Conservation (phyloP, 805 yeast genomes). For the Kodamaea jinghongensis region DNA sequence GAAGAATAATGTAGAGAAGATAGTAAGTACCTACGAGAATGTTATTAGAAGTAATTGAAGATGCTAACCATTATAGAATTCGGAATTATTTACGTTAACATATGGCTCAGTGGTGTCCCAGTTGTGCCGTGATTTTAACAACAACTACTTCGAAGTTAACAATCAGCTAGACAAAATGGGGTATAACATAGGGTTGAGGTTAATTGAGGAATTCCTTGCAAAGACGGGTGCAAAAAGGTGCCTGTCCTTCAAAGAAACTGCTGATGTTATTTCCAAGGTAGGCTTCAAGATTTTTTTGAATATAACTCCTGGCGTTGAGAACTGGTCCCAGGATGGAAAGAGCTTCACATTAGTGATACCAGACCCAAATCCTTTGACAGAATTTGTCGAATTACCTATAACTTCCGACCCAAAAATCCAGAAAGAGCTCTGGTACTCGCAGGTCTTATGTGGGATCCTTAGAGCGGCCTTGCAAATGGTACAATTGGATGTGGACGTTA, state of each 20-base stretch:
- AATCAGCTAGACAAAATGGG: conserved; percentile 90
- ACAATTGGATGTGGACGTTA: conserved; percentile 83
- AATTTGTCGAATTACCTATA: conserved; percentile 86
- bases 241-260: conserved; percentile 73
- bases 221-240: conserved; percentile 86
- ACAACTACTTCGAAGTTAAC: conserved; percentile 77
- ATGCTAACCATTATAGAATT: conserved; percentile 47
- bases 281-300: conserved; percentile 91
- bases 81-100: conserved; percentile 90
- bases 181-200: conserved; percentile 84
- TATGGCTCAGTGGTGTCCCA: conserved; percentile 94
- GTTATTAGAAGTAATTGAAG: neutral
- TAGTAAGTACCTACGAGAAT: conserved; percentile 48
- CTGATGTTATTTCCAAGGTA: conserved; percentile 78
- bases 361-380: conserved; percentile 84
- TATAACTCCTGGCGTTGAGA: conserved; percentile 68
- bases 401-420: conserved; percentile 62
- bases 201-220: conserved; percentile 91
- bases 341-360: conserved; percentile 68
- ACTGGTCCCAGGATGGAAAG: conserved; percentile 75
- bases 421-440: conserved; percentile 87
- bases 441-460: conserved; percentile 83
- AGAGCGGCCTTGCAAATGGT: conserved; percentile 95
- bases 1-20: conserved; percentile 84
- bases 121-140: conserved; percentile 75